Conservation (phyloP, 352 stramenopile genomes). For the Globisporangium carolinianum region DNA sequence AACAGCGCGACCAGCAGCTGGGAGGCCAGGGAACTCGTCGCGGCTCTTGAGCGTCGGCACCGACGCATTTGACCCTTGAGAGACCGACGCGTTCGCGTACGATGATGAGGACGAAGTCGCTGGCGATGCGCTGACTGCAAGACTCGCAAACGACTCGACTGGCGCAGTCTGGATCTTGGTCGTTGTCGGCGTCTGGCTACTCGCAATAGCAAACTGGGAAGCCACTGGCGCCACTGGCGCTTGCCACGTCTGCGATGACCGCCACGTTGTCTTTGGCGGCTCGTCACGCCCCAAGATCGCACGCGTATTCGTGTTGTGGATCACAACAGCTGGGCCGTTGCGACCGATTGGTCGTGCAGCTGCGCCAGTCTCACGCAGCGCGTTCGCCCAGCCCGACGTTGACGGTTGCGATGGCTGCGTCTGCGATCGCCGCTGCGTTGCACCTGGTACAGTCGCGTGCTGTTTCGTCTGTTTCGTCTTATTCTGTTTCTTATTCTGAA, state of each 20-base stretch:
- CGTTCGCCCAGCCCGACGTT: conserved; percentile 63
- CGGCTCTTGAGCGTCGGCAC: conserved; percentile 38
- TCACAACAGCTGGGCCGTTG: conserved; percentile 32
- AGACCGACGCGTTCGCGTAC: conserved; percentile 29
- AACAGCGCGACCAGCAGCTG: conserved; percentile 39
- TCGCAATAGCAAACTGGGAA: conserved; percentile 7
- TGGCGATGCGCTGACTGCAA: conserved; percentile 23
- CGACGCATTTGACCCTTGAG: conserved; percentile 15
- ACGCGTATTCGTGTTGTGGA: conserved; percentile 55
- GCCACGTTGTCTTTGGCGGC: conserved; percentile 34
- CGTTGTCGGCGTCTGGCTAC: conserved; percentile 26
- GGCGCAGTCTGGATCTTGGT: conserved; percentile 65
- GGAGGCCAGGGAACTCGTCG: conserved; percentile 70
- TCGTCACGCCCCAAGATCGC: conserved; percentile 34
- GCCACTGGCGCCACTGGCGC: conserved; percentile 22
- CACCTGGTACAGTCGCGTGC: conserved; percentile 3
- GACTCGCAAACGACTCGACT: conserved; percentile 37
- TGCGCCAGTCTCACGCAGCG: conserved; percentile 60
- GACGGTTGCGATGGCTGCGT: conserved; percentile 19
- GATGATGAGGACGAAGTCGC: conserved; percentile 17
- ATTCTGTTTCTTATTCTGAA: conserved; percentile 46
- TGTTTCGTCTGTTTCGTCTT: conserved; percentile 20
- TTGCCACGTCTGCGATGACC: conserved; percentile 48
- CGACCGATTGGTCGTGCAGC: conserved; percentile 13
- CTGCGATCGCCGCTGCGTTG: conserved; percentile 5